A percentile compares a stretch with the other conserved stretches of the same genome.
These are phyloP conservation scores for Trichoderma koningiopsis DNA, from an alignment of 2,329 filamentous ascomycete genomes.

Conservation along the genomic window DNA sequence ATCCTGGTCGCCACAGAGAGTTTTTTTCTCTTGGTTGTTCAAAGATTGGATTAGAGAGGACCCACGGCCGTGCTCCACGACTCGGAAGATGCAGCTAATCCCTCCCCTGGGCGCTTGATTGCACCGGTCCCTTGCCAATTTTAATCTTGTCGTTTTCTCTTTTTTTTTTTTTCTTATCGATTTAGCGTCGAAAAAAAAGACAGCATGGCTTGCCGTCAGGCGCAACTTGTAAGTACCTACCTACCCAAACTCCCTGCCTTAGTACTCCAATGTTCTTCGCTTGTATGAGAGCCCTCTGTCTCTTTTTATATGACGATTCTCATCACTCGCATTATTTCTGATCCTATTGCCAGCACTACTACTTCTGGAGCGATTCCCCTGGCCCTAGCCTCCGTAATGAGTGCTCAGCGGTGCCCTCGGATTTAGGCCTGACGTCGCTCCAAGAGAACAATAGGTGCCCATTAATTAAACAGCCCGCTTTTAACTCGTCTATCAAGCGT, in stretches of 20 bases:
- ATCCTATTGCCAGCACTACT: background rate
- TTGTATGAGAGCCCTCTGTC: background rate
- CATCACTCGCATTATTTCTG: background rate
- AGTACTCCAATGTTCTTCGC: no score
- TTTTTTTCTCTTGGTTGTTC: background rate
- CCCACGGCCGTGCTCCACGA: conserved; percentile 20
- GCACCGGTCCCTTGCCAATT: conserved; percentile 18
- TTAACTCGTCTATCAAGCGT: conserved; percentile 19
- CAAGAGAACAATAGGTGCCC: conserved; percentile 11
- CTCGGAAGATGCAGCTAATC: conserved; percentile 22
- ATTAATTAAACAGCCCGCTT: conserved; percentile 30
- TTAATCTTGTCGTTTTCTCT: conserved; percentile 19
- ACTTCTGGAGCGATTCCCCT: background rate
- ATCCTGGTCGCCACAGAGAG: background rate
- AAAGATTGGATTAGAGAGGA: conserved; percentile 8
- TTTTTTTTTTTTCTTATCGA: conserved; percentile 1
- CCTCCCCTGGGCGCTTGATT: conserved; percentile 13
- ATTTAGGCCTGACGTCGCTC: conserved; percentile 27
- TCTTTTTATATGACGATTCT: background rate
- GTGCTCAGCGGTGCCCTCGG: conserved; percentile 19
- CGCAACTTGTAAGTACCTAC: background rate
- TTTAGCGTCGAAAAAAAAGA: conserved; percentile 9
- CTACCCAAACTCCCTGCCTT: no score
- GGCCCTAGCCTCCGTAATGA: background rate
- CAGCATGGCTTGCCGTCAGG: conserved; percentile 4